These are phyloP conservation scores for Russula olivacea DNA, from an alignment of 768 basidiomycete species.

Conservation along the genomic window DNA sequence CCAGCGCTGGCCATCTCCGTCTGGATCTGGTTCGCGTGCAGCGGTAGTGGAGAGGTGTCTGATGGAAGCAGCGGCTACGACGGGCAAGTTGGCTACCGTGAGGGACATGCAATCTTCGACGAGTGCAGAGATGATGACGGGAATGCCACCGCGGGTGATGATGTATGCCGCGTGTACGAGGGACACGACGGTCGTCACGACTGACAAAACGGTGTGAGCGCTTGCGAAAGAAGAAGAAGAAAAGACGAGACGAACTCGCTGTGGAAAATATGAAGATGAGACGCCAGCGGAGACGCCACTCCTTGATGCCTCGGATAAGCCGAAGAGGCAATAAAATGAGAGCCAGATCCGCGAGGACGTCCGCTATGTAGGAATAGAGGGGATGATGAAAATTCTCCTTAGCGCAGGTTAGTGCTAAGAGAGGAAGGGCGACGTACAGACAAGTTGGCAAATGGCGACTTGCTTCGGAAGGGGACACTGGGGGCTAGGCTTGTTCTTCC, in stretches of 20 bases:
- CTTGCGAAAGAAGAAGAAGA: neutral
- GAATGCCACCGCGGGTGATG: conserved; percentile 28
- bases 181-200: conserved; percentile 30
- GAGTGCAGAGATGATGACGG: conserved; percentile 31
- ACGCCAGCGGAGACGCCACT: conserved; percentile 36
- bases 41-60: neutral
- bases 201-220: conserved; percentile 2
- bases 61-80: conserved; percentile 21
- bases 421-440: conserved; percentile 36
- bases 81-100: conserved; percentile 19
- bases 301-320: conserved; percentile 40
- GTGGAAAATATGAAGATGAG: conserved; percentile 50
- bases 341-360: conserved; percentile 41
- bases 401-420: neutral
- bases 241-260: conserved; percentile 34
- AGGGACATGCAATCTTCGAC: conserved; percentile 29
- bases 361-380: conserved; percentile 34
- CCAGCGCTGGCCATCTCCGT: conserved; percentile 22
- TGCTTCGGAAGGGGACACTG: conserved; percentile 42
- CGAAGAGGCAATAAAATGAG: conserved; percentile 43
- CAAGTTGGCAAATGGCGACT: conserved; percentile 48
- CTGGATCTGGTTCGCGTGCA: neutral
- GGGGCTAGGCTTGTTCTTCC: conserved; percentile 36
- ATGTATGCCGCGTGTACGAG: conserved; percentile 31
- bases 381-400: too few relatives aligned